phyloP scores from a whole-genome alignment of 1,284 basidiomycete species.

The Trichosporon coremiiforme region DNA sequence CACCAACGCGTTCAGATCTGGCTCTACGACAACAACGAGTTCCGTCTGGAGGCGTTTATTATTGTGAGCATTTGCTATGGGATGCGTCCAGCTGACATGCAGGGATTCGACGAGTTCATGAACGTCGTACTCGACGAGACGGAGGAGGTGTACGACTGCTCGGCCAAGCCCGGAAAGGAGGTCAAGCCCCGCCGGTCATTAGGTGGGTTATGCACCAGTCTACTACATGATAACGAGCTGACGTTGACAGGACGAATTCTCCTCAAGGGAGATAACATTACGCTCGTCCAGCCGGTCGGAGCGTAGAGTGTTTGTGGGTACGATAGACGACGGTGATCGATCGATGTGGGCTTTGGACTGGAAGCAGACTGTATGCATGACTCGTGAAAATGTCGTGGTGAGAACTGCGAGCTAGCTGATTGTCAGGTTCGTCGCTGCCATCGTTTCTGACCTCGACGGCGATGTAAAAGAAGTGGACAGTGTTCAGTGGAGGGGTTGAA shows the following conservation, averaged over 20 bases:
- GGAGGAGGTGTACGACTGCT: constrained; percentile 86
- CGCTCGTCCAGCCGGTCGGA: constrained; percentile 73
- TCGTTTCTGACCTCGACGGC: neutral
- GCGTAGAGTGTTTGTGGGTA: constrained; percentile 18
- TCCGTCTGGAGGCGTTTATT: constrained; percentile 95
- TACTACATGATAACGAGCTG: neutral
- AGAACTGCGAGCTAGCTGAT: neutral
- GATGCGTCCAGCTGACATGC: constrained; percentile 30
- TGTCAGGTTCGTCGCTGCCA: neutral
- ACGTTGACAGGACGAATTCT: constrained; percentile 76
- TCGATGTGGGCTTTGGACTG: neutral
- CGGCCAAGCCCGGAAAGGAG: constrained; percentile 77
- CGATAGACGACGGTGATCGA: constrained; percentile 10
- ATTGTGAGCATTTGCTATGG: constrained; percentile 65
- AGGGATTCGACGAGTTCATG: constrained; percentile 99
- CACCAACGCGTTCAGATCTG: constrained; percentile 86
- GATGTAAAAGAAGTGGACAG: neutral
- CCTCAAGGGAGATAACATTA: constrained; percentile 95
- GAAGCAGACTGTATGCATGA: constrained; percentile 19
- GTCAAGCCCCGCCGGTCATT: constrained; percentile 61
- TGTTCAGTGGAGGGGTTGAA: neutral
- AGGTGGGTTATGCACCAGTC: constrained; percentile 37
- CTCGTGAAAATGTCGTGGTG: constrained; percentile 11
- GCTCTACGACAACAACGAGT: constrained; percentile 96
- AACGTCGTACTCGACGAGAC: constrained; percentile 97